A percentile compares a stretch with the other conserved stretches of the same genome.
Conservation (phyloP, 108 stramenopile species). For the Skeletonema grethae region DNA sequence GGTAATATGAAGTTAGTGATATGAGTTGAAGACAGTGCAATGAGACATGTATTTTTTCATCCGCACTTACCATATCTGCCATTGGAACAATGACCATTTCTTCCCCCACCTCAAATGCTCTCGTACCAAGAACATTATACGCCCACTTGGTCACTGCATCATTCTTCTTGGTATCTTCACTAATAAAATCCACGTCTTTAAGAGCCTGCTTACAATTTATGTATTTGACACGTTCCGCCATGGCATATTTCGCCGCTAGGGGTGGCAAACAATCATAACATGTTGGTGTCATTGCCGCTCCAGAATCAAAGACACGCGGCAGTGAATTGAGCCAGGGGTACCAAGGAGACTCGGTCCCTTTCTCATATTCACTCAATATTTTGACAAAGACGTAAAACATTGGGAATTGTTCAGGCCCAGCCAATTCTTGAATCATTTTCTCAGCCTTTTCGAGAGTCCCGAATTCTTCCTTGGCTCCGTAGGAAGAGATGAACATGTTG, state of each 20-base stretch:
- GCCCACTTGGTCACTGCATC: slow-evolving; percentile 36
- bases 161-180: slow-evolving; percentile 39
- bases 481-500: slow-evolving; percentile 1
- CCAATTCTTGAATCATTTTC: slow-evolving; percentile 3
- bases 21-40: neutral
- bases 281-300: slow-evolving; percentile 54
- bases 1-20: neutral
- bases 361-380: slow-evolving; percentile 33
- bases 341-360: slow-evolving; percentile 40
- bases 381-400: slow-evolving; percentile 21
- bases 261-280: slow-evolving; percentile 48
- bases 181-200: slow-evolving; percentile 30
- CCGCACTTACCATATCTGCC: slow-evolving; percentile 52
- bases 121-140: slow-evolving; percentile 39
- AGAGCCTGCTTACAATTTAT: slow-evolving; percentile 42
- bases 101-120: slow-evolving; percentile 15
- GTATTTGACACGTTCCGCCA: slow-evolving; percentile 41
- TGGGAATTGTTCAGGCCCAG: slow-evolving; percentile 4
- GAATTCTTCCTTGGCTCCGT: slow-evolving; percentile 8
- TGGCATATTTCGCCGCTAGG: slow-evolving; percentile 34
- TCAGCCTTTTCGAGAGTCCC: slow-evolving; percentile 1
- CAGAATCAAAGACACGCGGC: slow-evolving; percentile 48
- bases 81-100: slow-evolving; percentile 56
- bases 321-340: slow-evolving; percentile 49
- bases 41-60: neutral